Conservation (phyloP, 139 green algal genomes). For the Nannochloris sp. region DNA sequence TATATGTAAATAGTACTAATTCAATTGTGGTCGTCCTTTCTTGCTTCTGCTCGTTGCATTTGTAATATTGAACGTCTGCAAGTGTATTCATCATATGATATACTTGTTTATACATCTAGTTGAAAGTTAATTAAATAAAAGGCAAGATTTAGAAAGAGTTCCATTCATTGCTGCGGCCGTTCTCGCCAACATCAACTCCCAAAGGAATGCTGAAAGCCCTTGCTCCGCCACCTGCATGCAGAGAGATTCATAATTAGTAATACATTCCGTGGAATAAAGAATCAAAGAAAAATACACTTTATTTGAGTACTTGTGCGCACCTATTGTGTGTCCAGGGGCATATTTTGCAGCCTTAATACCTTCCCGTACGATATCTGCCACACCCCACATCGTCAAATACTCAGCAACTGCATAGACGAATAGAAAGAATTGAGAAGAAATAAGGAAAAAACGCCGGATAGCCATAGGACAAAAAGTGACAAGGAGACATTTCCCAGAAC, state of each 20-base stretch:
- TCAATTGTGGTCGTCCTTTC: too few relatives aligned
- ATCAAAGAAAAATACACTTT: too few relatives aligned
- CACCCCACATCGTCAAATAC: slow-evolving; percentile 37
- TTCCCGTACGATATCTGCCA: slow-evolving; percentile 19
- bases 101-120: background rate
- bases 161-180: background rate
- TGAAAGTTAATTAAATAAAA: background rate
- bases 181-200: slow-evolving; percentile 16
- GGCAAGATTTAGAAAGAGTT: background rate
- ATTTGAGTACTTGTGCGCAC: too few relatives aligned
- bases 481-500: too few relatives aligned
- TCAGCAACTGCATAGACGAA: slow-evolving; percentile 35
- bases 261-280: too few relatives aligned
- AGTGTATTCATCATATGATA: background rate
- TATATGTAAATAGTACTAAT: too few relatives aligned
- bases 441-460: too few relatives aligned
- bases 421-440: too few relatives aligned
- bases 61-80: background rate
- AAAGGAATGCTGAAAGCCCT: slow-evolving; percentile 19
- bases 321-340: slow-evolving; percentile 8
- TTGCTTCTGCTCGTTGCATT: too few relatives aligned
- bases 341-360: slow-evolving; percentile 22
- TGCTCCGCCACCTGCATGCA: background rate
- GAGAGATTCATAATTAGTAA: background rate
- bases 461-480: too few relatives aligned